These are phyloP conservation scores for Penicillium fuscoglaucum DNA, from an alignment of 2,329 filamentous ascomycete genomes.

Conservation along the genomic window DNA sequence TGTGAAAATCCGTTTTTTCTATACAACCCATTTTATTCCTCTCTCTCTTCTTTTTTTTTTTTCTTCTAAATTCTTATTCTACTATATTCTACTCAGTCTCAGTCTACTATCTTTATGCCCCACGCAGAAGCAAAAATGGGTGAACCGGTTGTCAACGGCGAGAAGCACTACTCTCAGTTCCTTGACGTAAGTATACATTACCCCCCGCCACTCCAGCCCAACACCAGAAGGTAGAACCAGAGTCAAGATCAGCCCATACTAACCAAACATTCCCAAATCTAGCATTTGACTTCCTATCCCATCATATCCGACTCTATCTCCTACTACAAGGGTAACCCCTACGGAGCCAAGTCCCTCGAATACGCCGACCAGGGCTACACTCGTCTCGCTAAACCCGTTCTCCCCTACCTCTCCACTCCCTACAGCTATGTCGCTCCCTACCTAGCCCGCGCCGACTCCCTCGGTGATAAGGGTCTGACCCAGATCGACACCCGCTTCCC, in stretches of 20 bases:
- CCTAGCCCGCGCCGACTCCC: conserved; percentile 73
- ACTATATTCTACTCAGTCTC: neutral
- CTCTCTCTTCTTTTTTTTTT: neutral
- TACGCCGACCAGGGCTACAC: conserved; percentile 73
- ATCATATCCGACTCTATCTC: conserved; percentile 75
- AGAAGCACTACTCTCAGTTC: conserved; percentile 52
- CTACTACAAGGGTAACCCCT: conserved; percentile 76
- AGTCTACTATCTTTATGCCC: conserved; percentile 42
- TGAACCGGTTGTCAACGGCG: conserved; percentile 52
- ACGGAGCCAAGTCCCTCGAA: conserved; percentile 78
- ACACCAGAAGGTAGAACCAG: neutral
- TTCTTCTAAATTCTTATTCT: neutral
- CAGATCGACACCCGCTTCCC: conserved; percentile 71
- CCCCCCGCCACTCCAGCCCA: conserved; percentile 12
- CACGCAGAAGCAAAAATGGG: conserved; percentile 50
- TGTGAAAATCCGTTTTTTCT: conserved; percentile 23
- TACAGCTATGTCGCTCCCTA: conserved; percentile 84
- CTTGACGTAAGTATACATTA: conserved; percentile 35
- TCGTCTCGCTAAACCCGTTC: conserved; percentile 72
- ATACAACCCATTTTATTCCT: conserved; percentile 8
- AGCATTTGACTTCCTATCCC: conserved; percentile 86
- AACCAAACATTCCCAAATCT: conserved; percentile 21
- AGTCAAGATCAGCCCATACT: conserved; percentile 5
- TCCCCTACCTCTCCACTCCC: conserved; percentile 75
- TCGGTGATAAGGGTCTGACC: conserved; percentile 70